A percentile compares a stretch with the other conserved stretches of the same genome.
Evolutionary conservation across 176 grass and related monocot genomes (phyloP).

Genomic region (Coix lacrymajobi): DNA sequence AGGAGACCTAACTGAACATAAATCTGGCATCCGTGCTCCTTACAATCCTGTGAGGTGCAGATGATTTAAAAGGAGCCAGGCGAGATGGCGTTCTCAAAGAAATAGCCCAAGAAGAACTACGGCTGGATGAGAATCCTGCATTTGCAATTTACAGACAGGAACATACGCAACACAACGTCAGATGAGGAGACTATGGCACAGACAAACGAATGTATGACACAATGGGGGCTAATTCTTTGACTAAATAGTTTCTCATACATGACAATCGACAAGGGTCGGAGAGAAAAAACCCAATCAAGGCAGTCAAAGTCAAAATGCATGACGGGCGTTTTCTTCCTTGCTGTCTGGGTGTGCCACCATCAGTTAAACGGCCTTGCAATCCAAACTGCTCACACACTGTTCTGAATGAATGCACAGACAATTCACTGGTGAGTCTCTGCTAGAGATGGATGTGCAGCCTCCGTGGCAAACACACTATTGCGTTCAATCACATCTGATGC

Average conservation of each 20-base stretch:
- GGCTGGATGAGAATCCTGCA: conserved; percentile 32
- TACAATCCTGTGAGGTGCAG: not conserved
- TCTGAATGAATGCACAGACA: not conserved
- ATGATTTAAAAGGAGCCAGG: not conserved
- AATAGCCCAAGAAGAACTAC: conserved; percentile 9
- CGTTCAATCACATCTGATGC: conserved; percentile 48
- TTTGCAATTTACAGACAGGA: conserved; percentile 47
- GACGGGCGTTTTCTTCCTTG: conserved; percentile 18
- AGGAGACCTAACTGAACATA: not conserved
- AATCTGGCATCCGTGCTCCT: not conserved
- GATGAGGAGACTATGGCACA: conserved; percentile 14
- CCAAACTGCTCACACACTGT: conserved; percentile 15
- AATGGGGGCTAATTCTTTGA: not conserved
- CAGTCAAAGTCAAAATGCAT: conserved; percentile 43
- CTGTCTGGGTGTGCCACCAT: conserved; percentile 11
- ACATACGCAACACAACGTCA: not conserved
- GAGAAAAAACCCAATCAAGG: not conserved
- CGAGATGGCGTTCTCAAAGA: not conserved
- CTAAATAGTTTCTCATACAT: conserved; percentile 23
- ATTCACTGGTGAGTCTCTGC: conserved; percentile 25
- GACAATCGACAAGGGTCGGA: not conserved
- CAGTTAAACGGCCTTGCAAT: not conserved
- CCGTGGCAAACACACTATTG: conserved; percentile 12
- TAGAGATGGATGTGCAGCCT: conserved; percentile 24
- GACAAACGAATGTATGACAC: not conserved